phyloP scores from a whole-genome alignment of 768 basidiomycete genomes.

The Lentinula raphanica region DNA sequence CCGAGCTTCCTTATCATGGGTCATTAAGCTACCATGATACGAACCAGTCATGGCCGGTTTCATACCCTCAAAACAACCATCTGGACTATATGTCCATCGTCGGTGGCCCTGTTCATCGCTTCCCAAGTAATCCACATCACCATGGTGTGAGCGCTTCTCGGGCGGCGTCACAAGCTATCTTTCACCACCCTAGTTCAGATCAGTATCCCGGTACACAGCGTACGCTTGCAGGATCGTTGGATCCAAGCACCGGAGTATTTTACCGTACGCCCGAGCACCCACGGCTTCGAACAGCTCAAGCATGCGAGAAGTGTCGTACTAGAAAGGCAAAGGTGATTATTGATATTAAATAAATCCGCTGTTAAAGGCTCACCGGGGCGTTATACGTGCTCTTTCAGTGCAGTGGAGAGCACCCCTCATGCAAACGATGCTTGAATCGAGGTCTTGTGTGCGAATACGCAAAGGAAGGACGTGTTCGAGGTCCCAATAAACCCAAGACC shows the following conservation, averaged over 20 bases:
- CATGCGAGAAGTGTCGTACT: conserved; percentile 69
- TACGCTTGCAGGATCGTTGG: conserved; percentile 54
- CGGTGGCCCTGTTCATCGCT: not conserved
- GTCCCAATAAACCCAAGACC: conserved; percentile 17
- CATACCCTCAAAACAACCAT: not conserved
- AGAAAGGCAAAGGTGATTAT: conserved; percentile 66
- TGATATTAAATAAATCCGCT: not conserved
- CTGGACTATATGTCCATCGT: not conserved
- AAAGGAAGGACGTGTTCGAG: conserved; percentile 57
- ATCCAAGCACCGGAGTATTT: conserved; percentile 61
- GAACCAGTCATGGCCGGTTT: not conserved
- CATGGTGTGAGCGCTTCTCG: not conserved
- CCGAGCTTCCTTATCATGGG: not conserved
- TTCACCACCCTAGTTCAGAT: not conserved
- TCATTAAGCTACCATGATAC: not conserved
- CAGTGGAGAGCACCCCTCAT: conserved; percentile 65
- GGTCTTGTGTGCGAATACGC: conserved; percentile 64
- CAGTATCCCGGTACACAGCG: not conserved
- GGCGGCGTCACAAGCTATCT: not conserved
- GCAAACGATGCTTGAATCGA: conserved; percentile 56
- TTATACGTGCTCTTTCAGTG: conserved; percentile 38
- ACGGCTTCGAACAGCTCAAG: conserved; percentile 64
- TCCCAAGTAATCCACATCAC: not conserved
- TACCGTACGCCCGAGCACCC: conserved; percentile 61
- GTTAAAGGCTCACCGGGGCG: not conserved